phyloP scores from a whole-genome alignment of 106 monocot species.

The Amphibolis antarctica region DNA sequence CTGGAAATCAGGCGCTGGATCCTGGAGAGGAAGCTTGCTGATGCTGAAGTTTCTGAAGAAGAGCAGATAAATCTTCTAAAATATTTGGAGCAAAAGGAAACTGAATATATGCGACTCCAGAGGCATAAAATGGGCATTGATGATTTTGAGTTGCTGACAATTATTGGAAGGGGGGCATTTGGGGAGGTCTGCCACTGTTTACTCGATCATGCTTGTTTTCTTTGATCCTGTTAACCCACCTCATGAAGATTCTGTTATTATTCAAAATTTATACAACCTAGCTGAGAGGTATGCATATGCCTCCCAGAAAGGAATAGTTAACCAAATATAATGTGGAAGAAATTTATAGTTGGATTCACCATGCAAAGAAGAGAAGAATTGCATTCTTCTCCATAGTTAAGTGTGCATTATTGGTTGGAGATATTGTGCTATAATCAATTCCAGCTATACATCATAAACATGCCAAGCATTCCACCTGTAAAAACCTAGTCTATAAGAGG shows the following conservation, averaged over 20 bases:
- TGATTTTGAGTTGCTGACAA: constrained; percentile 65
- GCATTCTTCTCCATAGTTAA: too few relatives aligned
- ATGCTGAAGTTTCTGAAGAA: constrained; percentile 74
- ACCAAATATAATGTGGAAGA: too few relatives aligned
- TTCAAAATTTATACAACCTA: too few relatives aligned
- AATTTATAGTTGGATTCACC: neutral
- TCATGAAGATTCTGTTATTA: constrained; percentile 1
- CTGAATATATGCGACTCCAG: constrained; percentile 71
- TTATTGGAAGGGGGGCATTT: constrained; percentile 74
- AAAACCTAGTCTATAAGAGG: too few relatives aligned
- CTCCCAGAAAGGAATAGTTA: neutral
- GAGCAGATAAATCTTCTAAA: constrained; percentile 63
- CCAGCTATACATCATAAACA: neutral
- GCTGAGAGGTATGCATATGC: too few relatives aligned
- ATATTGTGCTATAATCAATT: neutral
- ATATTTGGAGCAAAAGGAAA: constrained; percentile 68
- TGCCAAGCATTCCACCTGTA: neutral
- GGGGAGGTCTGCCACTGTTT: constrained; percentile 38
- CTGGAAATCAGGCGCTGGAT: constrained; percentile 40
- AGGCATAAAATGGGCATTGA: constrained; percentile 77
- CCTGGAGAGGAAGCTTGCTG: constrained; percentile 68
- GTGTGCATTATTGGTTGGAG: too few relatives aligned
- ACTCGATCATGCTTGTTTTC: neutral
- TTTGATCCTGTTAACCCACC: neutral
- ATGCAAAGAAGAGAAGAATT: neutral